Base-by-base conservation (phyloP, 768 basidiomycete species). In the Agrocybe chaxingu region DNA sequence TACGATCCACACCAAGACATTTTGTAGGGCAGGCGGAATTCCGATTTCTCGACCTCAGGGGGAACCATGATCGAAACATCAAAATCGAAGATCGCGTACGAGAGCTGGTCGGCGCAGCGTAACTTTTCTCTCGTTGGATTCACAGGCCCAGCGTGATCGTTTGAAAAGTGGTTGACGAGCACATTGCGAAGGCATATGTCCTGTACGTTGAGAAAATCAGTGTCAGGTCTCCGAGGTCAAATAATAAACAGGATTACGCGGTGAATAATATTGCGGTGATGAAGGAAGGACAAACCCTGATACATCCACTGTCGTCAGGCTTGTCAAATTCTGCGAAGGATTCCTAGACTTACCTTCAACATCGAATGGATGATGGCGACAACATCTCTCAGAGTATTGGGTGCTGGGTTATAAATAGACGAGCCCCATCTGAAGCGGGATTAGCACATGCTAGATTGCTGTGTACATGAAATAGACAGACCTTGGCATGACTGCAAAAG, bases 401-500 rank as follows among this genome's bases (percentile, higher is more conserved):
- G 16, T 6, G 13, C 1, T 5, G 46, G 51, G 1, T 4, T 37
- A n/a, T 3, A 3, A 2, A 48, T 36, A 24, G 2, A 0, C 13
- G 8, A 7, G 3, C 56, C 53, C 62, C 61, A 62, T 34, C 63
- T 62, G 18, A 8, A 47, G 30, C 5, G 0, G 29, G 10, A n/a
- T 16, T 10, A 34, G 33, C n/a, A 10, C 13, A 16, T 18, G 37
- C 39, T 8, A 38, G 30, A 10, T 12, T 33, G 9, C 31, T 39
- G 30, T 16, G 32, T n/a, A 6, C 7, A 8, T 8, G 1, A 2
- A 8, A 1, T 32, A 19, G 12, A 45, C 46, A 7, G 32, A 63
- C 53, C 57, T 61, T 2, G 68, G 68, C 65, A 65, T 68, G 12
- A 70, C 57, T 10, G 47, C 57, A 35, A 67, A 62, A 41, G 56